Conservation (phyloP, 2,329 filamentous ascomycete genomes). For the Cordyceps tenuipes region DNA sequence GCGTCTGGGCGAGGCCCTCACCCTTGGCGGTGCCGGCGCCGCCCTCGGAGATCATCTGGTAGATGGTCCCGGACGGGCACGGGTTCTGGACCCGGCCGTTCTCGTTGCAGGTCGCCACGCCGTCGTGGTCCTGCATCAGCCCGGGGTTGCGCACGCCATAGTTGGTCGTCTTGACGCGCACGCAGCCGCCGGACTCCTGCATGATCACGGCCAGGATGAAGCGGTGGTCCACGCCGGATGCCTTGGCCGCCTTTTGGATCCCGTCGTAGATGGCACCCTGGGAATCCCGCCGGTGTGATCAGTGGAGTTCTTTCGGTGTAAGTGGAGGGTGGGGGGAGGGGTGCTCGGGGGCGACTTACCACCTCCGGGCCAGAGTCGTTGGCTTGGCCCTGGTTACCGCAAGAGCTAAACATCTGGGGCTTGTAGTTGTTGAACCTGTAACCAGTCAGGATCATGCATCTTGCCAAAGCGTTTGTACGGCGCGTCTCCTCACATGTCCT, state of each 20-base stretch:
- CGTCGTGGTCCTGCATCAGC: constrained; percentile 31
- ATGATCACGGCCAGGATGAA: constrained; percentile 37
- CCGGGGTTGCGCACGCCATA: constrained; percentile 35
- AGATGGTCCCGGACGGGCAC: constrained; percentile 19
- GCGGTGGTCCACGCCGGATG: constrained; percentile 27
- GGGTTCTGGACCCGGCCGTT: constrained; percentile 17
- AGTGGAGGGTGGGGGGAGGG: too few relatives aligned
- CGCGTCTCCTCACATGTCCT: constrained; percentile 18
- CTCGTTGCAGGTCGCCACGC: constrained; percentile 27
- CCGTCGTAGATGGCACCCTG: constrained; percentile 21
- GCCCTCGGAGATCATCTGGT: constrained; percentile 32
- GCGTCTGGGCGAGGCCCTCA: constrained; percentile 32
- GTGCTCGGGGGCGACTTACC: constrained; percentile 7
- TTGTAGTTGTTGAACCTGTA: constrained; percentile 22
- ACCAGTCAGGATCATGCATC: background rate
- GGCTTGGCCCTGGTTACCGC: constrained; percentile 8
- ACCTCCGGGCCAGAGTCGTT: constrained; percentile 19
- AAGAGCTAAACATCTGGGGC: constrained; percentile 17
- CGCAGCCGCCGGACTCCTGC: constrained; percentile 37
- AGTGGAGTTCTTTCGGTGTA: background rate
- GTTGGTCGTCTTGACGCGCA: constrained; percentile 32
- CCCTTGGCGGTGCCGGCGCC: constrained; percentile 31
- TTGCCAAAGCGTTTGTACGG: background rate
- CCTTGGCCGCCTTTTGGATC: constrained; percentile 24
- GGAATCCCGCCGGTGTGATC: background rate